Evolutionary conservation across 2,329 filamentous ascomycete species (phyloP), one percentile per base, ranked within the genome.

Genomic region (Penicillium sp.): DNA sequence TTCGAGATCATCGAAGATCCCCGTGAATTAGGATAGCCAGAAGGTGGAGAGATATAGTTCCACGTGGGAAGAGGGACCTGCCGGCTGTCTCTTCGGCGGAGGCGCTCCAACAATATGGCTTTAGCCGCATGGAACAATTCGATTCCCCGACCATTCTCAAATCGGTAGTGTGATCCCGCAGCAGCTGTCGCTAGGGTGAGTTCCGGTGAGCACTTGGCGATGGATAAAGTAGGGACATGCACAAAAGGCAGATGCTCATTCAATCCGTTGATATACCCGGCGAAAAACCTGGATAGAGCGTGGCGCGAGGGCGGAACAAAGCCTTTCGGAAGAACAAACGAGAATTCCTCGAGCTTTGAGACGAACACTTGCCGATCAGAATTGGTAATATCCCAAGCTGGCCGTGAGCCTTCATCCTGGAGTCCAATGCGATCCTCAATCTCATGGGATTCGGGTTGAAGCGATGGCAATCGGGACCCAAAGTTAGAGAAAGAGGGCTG

Each of bases 81-180:
- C 37, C 77, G 78, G 49, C 79, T 77, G 61, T 84, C 81, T 55
- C 79, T 73, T 57, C 78, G 75, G 43, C 79, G 77, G 39, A 85
- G 79, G 19, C 82, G 78, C 62, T 83, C 78, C 1, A 78, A 73
- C 33, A 84, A 75, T 33, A 87, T 81, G 9, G 81, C 77, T 62
- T 82, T 83, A 11, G 82, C 81, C 13, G 82, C 81, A 67, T 83
- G 81, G 64, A 85, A 86, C 3, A 86, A 75, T 45, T 84, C 79
- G 37, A 85, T 82, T 0, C 81, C 83, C 50, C 80, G 73, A 56
- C 70, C 77, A 55, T 79, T 79, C 65, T 80, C 78, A 59, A 80
- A 80, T 37, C 78, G 71, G 59, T 80, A 80, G 62, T 80, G 78
- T 35, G 78, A 79, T 4, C 78, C 78, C 8, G 80, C 78, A 16